These are phyloP conservation scores for Botrytis sinoallii DNA, from an alignment of 2,329 filamentous ascomycete species.

Conservation along the genomic window DNA sequence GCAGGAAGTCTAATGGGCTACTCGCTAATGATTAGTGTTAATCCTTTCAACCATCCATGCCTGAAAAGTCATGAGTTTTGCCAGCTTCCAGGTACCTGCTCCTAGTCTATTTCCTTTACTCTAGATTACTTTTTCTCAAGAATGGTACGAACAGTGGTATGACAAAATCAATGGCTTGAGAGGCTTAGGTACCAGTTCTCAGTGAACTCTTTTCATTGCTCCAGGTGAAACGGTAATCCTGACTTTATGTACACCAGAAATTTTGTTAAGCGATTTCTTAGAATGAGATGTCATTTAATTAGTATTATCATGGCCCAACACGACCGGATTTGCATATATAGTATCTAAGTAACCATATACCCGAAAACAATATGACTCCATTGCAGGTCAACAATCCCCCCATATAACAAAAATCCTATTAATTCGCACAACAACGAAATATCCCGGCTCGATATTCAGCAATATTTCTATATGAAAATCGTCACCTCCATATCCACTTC, in stretches of 20 bases:
- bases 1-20: too few species aligned
- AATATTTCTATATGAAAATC: too few species aligned
- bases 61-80: not conserved
- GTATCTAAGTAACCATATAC: not conserved
- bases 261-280: not conserved
- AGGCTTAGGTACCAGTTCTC: not conserved
- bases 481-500: too few species aligned
- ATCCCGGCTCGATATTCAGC: not conserved
- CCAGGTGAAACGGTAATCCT: not conserved
- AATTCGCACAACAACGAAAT: not conserved
- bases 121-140: not conserved
- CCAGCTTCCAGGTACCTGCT: not conserved
- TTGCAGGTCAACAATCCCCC: not conserved
- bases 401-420: not conserved
- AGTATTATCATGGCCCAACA: not conserved
- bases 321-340: not conserved
- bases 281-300: not conserved
- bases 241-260: not conserved
- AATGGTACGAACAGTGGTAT: not conserved
- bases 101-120: not conserved
- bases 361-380: not conserved
- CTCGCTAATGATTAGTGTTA: not conserved
- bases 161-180: not conserved
- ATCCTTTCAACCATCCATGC: not conserved
- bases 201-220: not conserved